A percentile compares a stretch with the other conserved stretches of the same genome.
Conservation (phyloP, 352 stramenopile species). For the Thalassiosira sp. region DNA sequence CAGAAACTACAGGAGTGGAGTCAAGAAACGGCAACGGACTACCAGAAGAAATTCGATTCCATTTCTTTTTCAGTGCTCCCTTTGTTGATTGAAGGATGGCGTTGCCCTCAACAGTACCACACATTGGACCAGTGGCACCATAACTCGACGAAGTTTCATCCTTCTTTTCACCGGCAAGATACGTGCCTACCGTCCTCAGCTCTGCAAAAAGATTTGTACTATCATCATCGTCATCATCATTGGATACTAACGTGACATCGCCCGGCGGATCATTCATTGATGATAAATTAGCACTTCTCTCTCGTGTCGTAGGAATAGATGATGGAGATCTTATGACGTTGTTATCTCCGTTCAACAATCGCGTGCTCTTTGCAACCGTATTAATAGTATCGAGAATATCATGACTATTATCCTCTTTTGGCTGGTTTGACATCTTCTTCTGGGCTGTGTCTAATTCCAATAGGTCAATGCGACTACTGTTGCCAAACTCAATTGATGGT, state of each 20-base stretch:
- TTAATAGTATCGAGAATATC: neutral
- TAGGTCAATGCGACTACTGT: too few relatives aligned
- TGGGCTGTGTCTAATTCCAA: neutral
- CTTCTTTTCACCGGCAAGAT: neutral
- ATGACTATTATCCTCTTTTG: neutral
- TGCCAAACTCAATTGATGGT: neutral
- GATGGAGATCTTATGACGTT: too few relatives aligned
- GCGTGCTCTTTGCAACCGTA: neutral
- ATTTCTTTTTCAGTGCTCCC: neutral
- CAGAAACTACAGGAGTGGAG: neutral
- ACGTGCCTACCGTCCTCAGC: neutral
- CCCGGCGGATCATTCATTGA: neutral
- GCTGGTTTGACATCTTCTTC: neutral
- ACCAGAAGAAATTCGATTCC: neutral
- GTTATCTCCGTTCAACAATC: neutral
- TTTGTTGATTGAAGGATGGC: slow-evolving; percentile 10
- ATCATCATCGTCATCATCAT: neutral
- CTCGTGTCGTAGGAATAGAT: neutral
- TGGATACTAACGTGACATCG: neutral
- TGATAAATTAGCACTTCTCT: neutral
- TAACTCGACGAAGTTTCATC: neutral
- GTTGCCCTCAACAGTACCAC: neutral
- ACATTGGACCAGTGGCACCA: neutral
- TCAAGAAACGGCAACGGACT: neutral
- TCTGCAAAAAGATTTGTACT: neutral